Percentiles rank a stretch among this genome's conserved stretches.
Evolutionary conservation across 2,329 filamentous ascomycete genomes (phyloP).

Genomic region (Xylariales sp.): DNA sequence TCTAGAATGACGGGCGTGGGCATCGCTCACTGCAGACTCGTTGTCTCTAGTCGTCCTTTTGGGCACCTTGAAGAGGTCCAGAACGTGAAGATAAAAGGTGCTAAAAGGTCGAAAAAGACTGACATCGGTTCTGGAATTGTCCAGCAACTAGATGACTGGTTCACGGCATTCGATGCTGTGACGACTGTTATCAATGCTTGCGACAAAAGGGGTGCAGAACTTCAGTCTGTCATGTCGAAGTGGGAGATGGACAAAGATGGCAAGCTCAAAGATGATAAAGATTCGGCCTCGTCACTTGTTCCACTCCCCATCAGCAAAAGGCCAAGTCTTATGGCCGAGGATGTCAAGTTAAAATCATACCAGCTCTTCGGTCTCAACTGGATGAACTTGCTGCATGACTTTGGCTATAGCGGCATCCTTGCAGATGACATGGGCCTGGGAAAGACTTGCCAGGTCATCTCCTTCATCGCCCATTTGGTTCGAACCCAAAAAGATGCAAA

Average conservation of each 20-base stretch:
- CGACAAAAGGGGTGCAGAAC: slow-evolving; percentile 38
- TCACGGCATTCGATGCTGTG: slow-evolving; percentile 40
- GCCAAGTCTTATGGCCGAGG: slow-evolving; percentile 71
- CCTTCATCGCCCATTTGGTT: slow-evolving; percentile 79
- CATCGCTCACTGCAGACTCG: slow-evolving; percentile 60
- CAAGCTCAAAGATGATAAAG: slow-evolving; percentile 22
- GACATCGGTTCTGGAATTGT: slow-evolving; percentile 27
- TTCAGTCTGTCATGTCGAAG: slow-evolving; percentile 19
- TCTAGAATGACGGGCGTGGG: slow-evolving; percentile 77
- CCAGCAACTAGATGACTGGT: slow-evolving; percentile 38
- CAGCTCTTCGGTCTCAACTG: slow-evolving; percentile 94
- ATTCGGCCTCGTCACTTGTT: slow-evolving; percentile 21
- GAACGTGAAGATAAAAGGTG: slow-evolving; percentile 45
- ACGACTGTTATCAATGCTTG: slow-evolving; percentile 35
- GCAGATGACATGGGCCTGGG: slow-evolving; percentile 97
- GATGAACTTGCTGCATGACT: slow-evolving; percentile 78
- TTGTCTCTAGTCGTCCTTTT: slow-evolving; percentile 76
- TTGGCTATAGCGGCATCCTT: slow-evolving; percentile 80
- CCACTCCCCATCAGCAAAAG: slow-evolving; percentile 52
- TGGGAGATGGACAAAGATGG: slow-evolving; percentile 27
- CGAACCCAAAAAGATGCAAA: slow-evolving; percentile 55
- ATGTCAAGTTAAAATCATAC: slow-evolving; percentile 82
- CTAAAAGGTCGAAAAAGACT: slow-evolving; percentile 25
- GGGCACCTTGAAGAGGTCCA: slow-evolving; percentile 57
- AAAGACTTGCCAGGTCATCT: slow-evolving; percentile 96